Base-by-base conservation (phyloP, 805 yeast species). In the Teunomyces atbi region DNA sequence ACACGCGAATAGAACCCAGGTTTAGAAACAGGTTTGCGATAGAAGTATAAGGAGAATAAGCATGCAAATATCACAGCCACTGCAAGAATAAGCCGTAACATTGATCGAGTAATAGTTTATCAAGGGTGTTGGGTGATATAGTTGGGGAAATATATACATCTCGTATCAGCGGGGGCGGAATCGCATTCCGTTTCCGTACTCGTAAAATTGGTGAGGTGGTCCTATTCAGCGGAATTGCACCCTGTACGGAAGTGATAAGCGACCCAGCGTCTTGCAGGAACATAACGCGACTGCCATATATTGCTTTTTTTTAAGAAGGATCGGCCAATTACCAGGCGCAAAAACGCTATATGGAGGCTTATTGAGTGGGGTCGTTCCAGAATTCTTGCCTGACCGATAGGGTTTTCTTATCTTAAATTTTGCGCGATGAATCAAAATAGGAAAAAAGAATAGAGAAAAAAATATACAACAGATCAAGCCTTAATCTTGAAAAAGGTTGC, bases 151-250 rank as follows among this genome's bases (percentile, higher is more conserved):
- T 30, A 13, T 30, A 30, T 30, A 30, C 18, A 6, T 30, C n/a
- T 30, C 33, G 6, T 13, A 30, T 30, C n/a, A 30, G 33, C 33
- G 33, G 39, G 39, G 39, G 39, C 39, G 39, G 39, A 36, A 36
- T 21, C 28, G 27, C 27, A 6, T 36, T 36, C 39, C 39, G 39
- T 26, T 33, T 33, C n/a, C n/a, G 37, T 21, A 6, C 23, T 13
- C 23, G 10, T 13, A 13, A 30, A 18, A 13, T 29, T n/a, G 10
- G n/a, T 30, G 33, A 30, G 15, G 15, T 7, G 16, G n/a, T n/a
- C n/a, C n/a, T n/a, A n/a, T 13, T 4, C 6, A 8, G n/a, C 33
- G 11, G 18, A 23, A 13, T 13, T 13, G 33, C 15, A 13, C 33
- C 18, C 16, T 30, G 15, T 13, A 13, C 18, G 33, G 18, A 30